Evolutionary conservation across 371 early-diverging fungal genomes (phyloP).

Genomic region (Circinella minor): DNA sequence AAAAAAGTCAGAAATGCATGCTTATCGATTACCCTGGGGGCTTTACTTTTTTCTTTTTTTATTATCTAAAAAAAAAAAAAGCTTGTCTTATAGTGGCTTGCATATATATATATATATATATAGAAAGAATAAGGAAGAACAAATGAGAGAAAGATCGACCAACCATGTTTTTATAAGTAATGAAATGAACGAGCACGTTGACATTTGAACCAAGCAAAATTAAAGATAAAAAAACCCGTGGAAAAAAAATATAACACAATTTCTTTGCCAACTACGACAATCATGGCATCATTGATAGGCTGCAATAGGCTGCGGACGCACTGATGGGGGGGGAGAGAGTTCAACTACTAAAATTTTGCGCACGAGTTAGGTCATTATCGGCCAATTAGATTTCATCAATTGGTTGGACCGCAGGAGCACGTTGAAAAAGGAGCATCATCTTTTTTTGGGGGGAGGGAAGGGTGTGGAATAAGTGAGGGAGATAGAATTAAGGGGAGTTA

Average conservation of each 20-base stretch:
- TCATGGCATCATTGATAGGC: conserved; percentile 11
- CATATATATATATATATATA: too few relatives aligned
- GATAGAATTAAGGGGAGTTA: too few relatives aligned
- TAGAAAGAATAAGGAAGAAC: too few relatives aligned
- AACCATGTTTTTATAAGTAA: background rate
- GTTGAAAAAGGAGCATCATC: background rate
- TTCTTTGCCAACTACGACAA: background rate
- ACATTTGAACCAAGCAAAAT: background rate
- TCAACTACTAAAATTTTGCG: background rate
- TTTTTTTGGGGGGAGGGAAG: background rate
- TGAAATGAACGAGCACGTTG: background rate
- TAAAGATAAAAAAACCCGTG: background rate
- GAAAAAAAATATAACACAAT: background rate
- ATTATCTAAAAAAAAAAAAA: too few relatives aligned
- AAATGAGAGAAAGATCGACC: too few relatives aligned
- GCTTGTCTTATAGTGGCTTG: too few relatives aligned
- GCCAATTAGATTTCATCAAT: background rate
- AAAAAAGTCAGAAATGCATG: background rate
- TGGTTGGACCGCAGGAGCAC: background rate
- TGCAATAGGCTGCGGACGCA: conserved; percentile 8
- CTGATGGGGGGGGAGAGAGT: background rate
- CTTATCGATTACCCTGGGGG: conserved; percentile 4
- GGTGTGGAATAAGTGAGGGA: background rate
- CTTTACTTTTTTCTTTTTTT: background rate
- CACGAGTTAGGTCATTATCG: conserved; percentile 7